phyloP scores from a whole-genome alignment of 192 early-diverging fungal species.

The Gryganskiella cystojenkinii region DNA sequence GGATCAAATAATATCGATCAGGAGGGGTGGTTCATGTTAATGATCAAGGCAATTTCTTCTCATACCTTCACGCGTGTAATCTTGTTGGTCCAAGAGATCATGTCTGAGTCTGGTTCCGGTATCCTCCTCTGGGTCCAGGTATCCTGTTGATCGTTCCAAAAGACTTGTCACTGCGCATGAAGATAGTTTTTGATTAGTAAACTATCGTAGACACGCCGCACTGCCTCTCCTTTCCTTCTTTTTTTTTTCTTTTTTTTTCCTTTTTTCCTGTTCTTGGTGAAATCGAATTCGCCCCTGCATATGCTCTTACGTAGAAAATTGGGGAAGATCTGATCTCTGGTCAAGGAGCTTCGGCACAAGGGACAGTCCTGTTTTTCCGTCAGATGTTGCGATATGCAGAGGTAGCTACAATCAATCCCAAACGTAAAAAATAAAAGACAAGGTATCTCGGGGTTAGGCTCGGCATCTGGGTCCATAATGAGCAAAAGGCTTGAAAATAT shows the following conservation, averaged over 20 bases:
- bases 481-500: neutral
- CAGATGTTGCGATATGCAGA: constrained; percentile 80
- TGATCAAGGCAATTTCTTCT: too few relatives aligned
- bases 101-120: constrained; percentile 16
- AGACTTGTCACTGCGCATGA: constrained; percentile 56
- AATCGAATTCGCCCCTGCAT: too few relatives aligned
- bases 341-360: constrained; percentile 68
- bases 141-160: constrained; percentile 36
- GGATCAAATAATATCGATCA: too few relatives aligned
- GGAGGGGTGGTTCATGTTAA: too few relatives aligned
- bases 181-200: constrained; percentile 1
- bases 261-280: neutral
- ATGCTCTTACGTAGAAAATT: constrained; percentile 77
- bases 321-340: constrained; percentile 79
- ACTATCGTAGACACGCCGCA: neutral
- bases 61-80: constrained; percentile 38
- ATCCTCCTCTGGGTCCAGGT: constrained; percentile 5
- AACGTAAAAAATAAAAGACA: neutral
- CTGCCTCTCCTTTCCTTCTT: neutral
- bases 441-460: too few relatives aligned
- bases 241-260: neutral
- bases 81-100: constrained; percentile 29
- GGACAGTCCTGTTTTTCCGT: constrained; percentile 72
- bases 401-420: constrained; percentile 56
- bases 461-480: neutral